These are phyloP conservation scores for Cyberlindnera nakhonratchasimensis DNA, from an alignment of 805 yeast genomes.

Conservation along the genomic window DNA sequence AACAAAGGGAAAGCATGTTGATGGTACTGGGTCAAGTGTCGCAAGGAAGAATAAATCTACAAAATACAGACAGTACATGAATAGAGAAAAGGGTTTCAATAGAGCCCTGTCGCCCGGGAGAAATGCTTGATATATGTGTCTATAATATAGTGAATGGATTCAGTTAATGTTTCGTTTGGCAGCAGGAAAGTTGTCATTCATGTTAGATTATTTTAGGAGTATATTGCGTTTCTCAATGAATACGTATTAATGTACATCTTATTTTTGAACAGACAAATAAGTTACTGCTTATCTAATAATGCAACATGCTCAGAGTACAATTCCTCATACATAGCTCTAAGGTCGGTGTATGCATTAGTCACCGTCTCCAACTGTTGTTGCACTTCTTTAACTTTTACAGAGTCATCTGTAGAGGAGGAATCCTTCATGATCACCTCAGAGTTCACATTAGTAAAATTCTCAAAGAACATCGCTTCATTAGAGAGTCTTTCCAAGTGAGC, in stretches of 20 bases:
- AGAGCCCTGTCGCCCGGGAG: conserved; percentile 50
- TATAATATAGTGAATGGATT: no score
- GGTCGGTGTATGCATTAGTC: conserved; percentile 56
- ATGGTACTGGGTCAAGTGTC: conserved; percentile 44
- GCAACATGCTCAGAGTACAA: conserved; percentile 48
- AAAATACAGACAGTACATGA: conserved; percentile 58
- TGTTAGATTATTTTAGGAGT: no score
- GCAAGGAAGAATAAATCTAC: conserved; percentile 37
- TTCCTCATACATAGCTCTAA: conserved; percentile 58
- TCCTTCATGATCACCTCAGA: conserved; percentile 34
- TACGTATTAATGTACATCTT: no score
- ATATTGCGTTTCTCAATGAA: no score
- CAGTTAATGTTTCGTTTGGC: no score
- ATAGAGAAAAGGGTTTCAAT: conserved; percentile 52
- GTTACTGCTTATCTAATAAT: conserved; percentile 17
- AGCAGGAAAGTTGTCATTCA: no score
- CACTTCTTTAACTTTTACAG: conserved; percentile 34
- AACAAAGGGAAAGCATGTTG: conserved; percentile 56
- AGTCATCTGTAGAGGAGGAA: conserved; percentile 21
- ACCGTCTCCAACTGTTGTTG: conserved; percentile 46
- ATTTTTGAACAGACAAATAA: no score
- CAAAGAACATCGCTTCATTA: conserved; percentile 50
- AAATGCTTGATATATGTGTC: not conserved
- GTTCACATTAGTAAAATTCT: conserved; percentile 37
- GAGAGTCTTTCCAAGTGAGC: conserved; percentile 47